Percentiles rank a stretch among this genome's conserved stretches.
phyloP scores from a whole-genome alignment of 352 stramenopile genomes.

The Phytopythium delawarense region DNA sequence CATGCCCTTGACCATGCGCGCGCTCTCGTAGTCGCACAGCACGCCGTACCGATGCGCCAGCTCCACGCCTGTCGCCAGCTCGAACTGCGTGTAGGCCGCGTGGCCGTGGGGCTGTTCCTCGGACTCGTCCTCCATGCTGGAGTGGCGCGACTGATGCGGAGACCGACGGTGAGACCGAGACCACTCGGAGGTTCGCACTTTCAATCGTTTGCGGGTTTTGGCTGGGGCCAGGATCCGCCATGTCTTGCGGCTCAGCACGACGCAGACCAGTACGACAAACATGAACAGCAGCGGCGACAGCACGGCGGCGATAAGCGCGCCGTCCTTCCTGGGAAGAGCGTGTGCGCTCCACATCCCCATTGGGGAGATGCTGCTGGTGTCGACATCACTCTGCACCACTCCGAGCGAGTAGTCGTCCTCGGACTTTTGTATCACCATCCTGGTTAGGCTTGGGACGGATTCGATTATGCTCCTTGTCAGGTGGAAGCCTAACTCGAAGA shows the following conservation, averaged over 20 bases:
- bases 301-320: not conserved
- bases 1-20: conserved; percentile 33
- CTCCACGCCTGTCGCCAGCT: conserved; percentile 3
- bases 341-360: conserved; percentile 4
- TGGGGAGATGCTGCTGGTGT: not conserved
- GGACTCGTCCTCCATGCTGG: not conserved
- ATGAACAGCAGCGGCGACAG: not conserved
- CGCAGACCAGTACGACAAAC: not conserved
- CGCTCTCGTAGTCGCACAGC: conserved; percentile 38
- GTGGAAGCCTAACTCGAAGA: conserved; percentile 6
- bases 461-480: not conserved
- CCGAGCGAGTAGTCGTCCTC: conserved; percentile 4
- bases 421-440: not conserved
- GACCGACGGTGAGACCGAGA: too few species aligned
- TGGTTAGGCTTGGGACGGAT: not conserved
- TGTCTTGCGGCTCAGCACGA: not conserved
- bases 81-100: conserved; percentile 5
- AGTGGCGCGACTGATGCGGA: not conserved
- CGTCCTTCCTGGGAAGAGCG: not conserved
- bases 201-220: not conserved
- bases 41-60: conserved; percentile 18
- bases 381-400: conserved; percentile 1
- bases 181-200: too few species aligned
- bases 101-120: not conserved
- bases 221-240: not conserved